Evolutionary conservation across 768 basidiomycete species (phyloP).

Genomic region (Lactifluus pinguis): DNA sequence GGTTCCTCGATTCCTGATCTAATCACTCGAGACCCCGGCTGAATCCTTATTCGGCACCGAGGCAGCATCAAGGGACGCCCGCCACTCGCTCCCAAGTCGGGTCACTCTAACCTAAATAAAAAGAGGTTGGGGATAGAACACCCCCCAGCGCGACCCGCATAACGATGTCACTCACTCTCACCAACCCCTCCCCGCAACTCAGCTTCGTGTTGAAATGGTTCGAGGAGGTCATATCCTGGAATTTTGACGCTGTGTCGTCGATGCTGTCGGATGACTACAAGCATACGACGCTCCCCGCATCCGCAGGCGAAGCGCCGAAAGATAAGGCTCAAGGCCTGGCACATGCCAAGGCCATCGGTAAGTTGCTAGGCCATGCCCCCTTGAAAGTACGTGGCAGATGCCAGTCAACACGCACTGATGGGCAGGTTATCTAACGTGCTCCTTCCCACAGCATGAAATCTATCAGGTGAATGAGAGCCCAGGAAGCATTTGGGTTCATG

Average conservation of each 20-base stretch:
- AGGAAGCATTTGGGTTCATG: conserved; percentile 9
- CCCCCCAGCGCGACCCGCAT: neutral
- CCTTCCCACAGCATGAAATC: conserved; percentile 5
- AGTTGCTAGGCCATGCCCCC: neutral
- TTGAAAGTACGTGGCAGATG: neutral
- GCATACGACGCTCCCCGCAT: neutral
- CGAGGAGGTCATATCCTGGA: neutral
- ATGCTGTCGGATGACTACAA: neutral
- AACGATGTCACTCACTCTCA: neutral
- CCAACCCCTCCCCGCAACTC: conserved; percentile 7
- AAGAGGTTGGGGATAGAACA: neutral
- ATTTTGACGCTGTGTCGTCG: neutral
- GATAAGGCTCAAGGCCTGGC: conserved; percentile 1
- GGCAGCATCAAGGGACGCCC: neutral
- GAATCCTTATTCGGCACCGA: neutral
- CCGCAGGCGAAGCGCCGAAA: neutral
- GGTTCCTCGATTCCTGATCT: no score
- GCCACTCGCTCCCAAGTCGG: neutral
- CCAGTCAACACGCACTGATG: neutral
- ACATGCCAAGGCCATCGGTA: neutral
- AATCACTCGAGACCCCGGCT: neutral
- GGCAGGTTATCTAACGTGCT: neutral
- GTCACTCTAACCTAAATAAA: neutral
- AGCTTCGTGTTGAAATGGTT: neutral
- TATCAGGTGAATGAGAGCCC: neutral